Percentiles rank a stretch among this genome's conserved stretches.
These are phyloP conservation scores for Copromyces sp. DNA, from an alignment of 495 filamentous ascomycete genomes.

Conservation along the genomic window DNA sequence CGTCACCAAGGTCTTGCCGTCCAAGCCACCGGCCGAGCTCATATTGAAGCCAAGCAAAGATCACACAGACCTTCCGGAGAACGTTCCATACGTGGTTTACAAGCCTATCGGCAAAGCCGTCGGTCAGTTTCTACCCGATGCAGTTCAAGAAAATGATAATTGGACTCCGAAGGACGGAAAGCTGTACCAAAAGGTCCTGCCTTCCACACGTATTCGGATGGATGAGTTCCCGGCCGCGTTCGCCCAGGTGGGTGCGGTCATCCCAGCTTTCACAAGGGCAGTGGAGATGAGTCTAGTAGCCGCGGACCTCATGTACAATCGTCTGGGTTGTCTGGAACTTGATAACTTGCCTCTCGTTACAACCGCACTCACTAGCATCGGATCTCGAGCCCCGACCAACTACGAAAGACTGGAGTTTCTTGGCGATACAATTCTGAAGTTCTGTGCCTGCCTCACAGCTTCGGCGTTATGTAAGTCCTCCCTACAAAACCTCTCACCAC, in stretches of 20 bases:
- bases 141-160: background rate
- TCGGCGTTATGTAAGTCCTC: conserved; percentile 41
- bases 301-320: conserved; percentile 46
- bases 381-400: conserved; percentile 48
- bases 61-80: conserved; percentile 20
- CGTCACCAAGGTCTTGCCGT: conserved; percentile 22
- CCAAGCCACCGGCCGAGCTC: conserved; percentile 25
- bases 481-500: background rate
- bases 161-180: conserved; percentile 12
- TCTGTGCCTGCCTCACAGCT: conserved; percentile 55
- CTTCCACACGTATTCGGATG: conserved; percentile 22
- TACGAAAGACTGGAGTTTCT: conserved; percentile 89
- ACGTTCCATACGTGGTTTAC: conserved; percentile 40
- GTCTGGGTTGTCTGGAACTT: conserved; percentile 49
- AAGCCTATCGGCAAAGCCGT: conserved; percentile 29
- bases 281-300: conserved; percentile 57
- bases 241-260: conserved; percentile 55
- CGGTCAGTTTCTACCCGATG: conserved; percentile 39
- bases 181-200: conserved; percentile 24
- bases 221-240: conserved; percentile 51
- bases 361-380: conserved; percentile 63
- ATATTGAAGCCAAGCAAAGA: conserved; percentile 11
- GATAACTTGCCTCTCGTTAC: conserved; percentile 46
- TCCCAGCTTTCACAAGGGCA: conserved; percentile 66
- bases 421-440: conserved; percentile 81